A percentile compares a stretch with the other conserved stretches of the same genome.
These are phyloP conservation scores for Dunaliella sp. DNA, from an alignment of 139 green algal species.

Conservation along the genomic window DNA sequence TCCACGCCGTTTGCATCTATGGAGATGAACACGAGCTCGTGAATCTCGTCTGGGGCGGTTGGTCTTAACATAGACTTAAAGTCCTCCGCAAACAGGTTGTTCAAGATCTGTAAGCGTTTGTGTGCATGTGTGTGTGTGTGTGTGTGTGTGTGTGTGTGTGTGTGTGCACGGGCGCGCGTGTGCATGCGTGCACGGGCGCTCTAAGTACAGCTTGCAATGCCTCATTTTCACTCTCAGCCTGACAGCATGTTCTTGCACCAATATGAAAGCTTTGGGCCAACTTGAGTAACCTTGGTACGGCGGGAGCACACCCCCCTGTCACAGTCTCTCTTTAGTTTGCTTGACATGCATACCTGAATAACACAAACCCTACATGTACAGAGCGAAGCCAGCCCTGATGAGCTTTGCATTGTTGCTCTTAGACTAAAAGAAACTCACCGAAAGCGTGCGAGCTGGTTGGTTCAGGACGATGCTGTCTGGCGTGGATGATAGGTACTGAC, in stretches of 20 bases:
- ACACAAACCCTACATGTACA: neutral
- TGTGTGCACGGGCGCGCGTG: too few species aligned
- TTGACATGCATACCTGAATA: neutral
- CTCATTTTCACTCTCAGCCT: too few species aligned
- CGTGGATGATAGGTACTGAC: slow-evolving; percentile 73
- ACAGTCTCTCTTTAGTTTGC: neutral
- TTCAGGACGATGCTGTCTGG: slow-evolving; percentile 78
- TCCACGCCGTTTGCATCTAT: slow-evolving; percentile 89
- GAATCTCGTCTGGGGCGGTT: slow-evolving; percentile 14
- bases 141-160: neutral
- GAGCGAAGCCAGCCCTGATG: neutral
- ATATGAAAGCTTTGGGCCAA: too few species aligned
- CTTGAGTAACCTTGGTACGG: too few species aligned
- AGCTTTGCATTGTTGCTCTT: neutral
- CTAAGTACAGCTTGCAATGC: neutral
- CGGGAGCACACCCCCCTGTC: slow-evolving; percentile 1
- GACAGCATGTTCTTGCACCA: too few species aligned
- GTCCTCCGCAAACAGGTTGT: slow-evolving; percentile 53
- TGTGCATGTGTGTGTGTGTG: neutral
- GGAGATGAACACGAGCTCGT: slow-evolving; percentile 85
- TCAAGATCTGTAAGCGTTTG: slow-evolving; percentile 57
- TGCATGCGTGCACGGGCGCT: neutral
- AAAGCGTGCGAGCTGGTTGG: slow-evolving; percentile 56
- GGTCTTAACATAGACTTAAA: slow-evolving; percentile 52
- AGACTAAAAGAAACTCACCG: slow-evolving; percentile 38